Conservation (phyloP, 2,329 filamentous ascomycete species). For the Juglanconis juglandina region DNA sequence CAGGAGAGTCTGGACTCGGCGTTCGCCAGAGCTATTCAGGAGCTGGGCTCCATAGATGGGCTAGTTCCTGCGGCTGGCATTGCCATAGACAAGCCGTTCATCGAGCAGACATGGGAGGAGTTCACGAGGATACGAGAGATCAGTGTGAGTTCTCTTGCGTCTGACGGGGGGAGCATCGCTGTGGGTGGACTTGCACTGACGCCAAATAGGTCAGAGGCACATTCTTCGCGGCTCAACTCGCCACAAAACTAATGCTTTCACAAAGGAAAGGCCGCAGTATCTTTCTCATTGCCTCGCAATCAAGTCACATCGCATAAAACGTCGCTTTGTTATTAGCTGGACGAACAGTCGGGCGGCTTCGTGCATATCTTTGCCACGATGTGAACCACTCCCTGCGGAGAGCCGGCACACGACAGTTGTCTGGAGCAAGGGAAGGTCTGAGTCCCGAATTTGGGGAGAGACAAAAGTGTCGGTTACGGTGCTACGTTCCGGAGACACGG, state of each 20-base stretch:
- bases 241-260: conserved; percentile 36
- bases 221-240: conserved; percentile 38
- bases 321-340: no score
- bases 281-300: conserved; percentile 36
- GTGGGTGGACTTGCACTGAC: neutral
- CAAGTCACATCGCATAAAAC: conserved; percentile 29
- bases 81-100: conserved; percentile 41
- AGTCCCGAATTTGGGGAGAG: neutral
- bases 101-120: conserved; percentile 42
- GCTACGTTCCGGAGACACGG: no score
- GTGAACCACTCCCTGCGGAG: no score
- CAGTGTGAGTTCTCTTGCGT: conserved; percentile 30
- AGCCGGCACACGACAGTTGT: no score
- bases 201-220: conserved; percentile 35
- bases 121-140: conserved; percentile 37
- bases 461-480: neutral
- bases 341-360: no score
- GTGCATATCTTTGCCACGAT: no score
- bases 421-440: no score
- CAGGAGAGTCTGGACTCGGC: conserved; percentile 27
- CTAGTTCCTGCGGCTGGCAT: conserved; percentile 36
- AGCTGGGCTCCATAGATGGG: conserved; percentile 29
- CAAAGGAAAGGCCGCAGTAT: conserved; percentile 37
- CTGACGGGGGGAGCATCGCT: neutral
- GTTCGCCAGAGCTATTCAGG: conserved; percentile 23